Conservation (phyloP, 1,139 yeast species). For the Sugiyamaella sp. region DNA sequence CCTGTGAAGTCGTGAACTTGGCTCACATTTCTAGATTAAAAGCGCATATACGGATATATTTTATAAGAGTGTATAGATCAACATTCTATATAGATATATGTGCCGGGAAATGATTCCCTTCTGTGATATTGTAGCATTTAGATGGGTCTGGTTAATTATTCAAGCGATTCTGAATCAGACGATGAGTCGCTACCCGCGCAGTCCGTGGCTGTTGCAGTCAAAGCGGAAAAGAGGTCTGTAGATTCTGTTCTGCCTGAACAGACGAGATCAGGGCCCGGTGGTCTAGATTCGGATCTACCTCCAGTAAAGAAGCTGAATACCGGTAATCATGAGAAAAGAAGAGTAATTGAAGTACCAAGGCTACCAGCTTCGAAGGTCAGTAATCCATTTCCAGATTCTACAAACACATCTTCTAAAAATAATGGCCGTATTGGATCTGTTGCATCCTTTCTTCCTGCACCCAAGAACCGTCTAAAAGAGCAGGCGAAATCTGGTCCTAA, state of each 20-base stretch:
- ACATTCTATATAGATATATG: no score
- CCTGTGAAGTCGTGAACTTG: background rate
- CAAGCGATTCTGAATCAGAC: conserved; percentile 18
- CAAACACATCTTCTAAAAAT: background rate
- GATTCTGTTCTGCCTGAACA: conserved; percentile 1
- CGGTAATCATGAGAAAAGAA: background rate
- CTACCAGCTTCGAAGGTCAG: background rate
- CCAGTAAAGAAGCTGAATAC: conserved; percentile 3
- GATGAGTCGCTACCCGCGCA: background rate
- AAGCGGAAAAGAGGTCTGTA: background rate
- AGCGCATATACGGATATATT: conserved; percentile 2
- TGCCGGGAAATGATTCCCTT: no score
- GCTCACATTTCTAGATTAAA: background rate
- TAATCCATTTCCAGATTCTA: background rate
- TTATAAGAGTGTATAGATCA: no score
- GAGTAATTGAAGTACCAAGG: conserved; percentile 6
- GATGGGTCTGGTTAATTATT: conserved; percentile 17
- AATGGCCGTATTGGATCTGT: conserved; percentile 1
- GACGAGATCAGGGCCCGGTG: conserved; percentile 1
- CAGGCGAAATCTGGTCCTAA: background rate
- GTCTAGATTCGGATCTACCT: background rate
- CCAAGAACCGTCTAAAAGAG: conserved; percentile 17
- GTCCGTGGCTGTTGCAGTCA: background rate
- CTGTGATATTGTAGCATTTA: no score
- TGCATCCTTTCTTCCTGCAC: conserved; percentile 20